These are phyloP conservation scores for Mycena floridula DNA, from an alignment of 768 basidiomycete genomes.

Conservation along the genomic window DNA sequence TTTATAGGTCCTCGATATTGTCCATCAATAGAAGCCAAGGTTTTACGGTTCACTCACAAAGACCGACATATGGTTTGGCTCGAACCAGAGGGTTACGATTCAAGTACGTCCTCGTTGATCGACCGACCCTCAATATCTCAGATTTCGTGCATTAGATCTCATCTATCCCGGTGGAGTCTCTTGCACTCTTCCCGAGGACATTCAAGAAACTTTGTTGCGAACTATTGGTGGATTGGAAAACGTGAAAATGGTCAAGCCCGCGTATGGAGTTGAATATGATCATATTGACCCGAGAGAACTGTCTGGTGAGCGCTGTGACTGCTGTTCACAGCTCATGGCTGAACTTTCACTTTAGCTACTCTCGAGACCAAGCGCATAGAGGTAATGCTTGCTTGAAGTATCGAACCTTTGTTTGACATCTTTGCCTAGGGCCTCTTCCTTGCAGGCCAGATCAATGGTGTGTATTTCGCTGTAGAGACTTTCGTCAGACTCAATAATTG, in stretches of 20 bases:
- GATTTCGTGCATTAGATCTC: constrained; percentile 42
- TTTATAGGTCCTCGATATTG: constrained; percentile 80
- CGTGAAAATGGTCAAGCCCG: constrained; percentile 77
- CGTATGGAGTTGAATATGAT: constrained; percentile 93
- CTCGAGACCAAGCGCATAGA: constrained; percentile 82
- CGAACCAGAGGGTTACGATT: constrained; percentile 89
- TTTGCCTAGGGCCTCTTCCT: constrained; percentile 66
- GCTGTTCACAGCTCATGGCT: not conserved
- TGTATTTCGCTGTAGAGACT: not conserved
- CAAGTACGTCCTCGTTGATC: constrained; percentile 47
- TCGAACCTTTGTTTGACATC: not conserved
- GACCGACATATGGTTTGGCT: constrained; percentile 74
- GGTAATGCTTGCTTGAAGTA: constrained; percentile 23
- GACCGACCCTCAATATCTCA: not conserved
- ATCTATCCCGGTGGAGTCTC: constrained; percentile 91
- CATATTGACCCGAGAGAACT: constrained; percentile 84
- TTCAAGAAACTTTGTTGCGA: constrained; percentile 78
- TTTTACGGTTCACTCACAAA: constrained; percentile 72
- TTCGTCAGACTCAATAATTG: not conserved
- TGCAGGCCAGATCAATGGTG: constrained; percentile 86
- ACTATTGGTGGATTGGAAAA: constrained; percentile 83
- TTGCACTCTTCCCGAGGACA: constrained; percentile 80
- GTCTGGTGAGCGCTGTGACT: constrained; percentile 40
- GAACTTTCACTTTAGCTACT: constrained; percentile 42
- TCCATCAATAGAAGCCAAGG: constrained; percentile 85